Evolutionary conservation across 1,284 basidiomycete genomes (phyloP), one percentile per base, ranked within the genome.

Genomic region (Xerocomus amazonicus): DNA sequence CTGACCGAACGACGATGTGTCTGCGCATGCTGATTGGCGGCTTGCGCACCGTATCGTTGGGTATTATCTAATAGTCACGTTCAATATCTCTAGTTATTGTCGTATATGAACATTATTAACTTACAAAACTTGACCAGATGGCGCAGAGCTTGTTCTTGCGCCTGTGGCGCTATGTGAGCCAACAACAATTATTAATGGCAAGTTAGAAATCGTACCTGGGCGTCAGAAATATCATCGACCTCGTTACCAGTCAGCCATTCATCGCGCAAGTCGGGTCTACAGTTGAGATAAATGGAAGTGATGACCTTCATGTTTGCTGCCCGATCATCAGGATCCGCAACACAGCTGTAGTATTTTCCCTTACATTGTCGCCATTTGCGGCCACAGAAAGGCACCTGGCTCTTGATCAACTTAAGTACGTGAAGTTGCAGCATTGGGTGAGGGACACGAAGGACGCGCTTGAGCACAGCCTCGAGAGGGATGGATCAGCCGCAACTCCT

Each of bases 251-350:
- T 90, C 34, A 99, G 76, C 97, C 97, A 99, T 65, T 99, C 97
- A 68, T 99, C 97, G 34, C 96, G 81, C 45, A 99, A 77, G 63
- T 97, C 94, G 9, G 97, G 96, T 47, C 96, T 79, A 67, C 95
- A 98, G 63, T 97, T 97, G 52, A 99, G 77, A 69, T 99, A 99
- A 57, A 99, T 98, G 28, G 92, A 87, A 4, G 97, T 99, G 64
- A 99, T 99, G 53, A 98, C 91, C 71, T 98, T 97, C 97, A 99
- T 99, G 67, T 99, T 99, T 23, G 90, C 92, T 96, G 61, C 17
- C 39, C 26, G 50, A 45, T 37, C 33, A 59, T 65, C 40, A 68
- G 55, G 43, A 48, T 36, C 4, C 14, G 17, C 27, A 28, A 19
- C 29, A 47, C 4, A 19, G 6, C 44, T 16, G 9, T 23, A 17